Percentiles rank a stretch among this genome's conserved stretches.
Evolutionary conservation across 1,139 yeast genomes (phyloP).

Genomic region (Tardiomyces depauwii): DNA sequence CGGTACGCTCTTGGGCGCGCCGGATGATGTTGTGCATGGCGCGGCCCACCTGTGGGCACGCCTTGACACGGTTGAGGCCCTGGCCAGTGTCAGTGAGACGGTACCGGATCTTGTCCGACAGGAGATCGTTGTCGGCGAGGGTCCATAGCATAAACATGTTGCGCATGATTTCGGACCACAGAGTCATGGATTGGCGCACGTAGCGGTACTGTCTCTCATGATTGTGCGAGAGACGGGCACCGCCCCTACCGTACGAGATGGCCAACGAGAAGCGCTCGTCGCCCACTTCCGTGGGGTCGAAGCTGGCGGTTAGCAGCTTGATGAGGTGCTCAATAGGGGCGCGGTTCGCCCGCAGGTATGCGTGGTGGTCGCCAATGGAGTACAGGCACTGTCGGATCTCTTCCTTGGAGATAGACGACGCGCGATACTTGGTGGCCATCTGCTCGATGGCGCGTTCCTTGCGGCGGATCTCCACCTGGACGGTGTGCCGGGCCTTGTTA

Average conservation of each 20-base stretch:
- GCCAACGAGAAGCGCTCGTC: slow-evolving; percentile 38
- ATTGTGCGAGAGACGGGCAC: slow-evolving; percentile 58
- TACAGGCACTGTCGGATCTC: slow-evolving; percentile 55
- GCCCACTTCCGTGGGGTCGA: slow-evolving; percentile 29
- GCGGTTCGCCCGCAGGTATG: slow-evolving; percentile 57
- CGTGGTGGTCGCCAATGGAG: slow-evolving; percentile 64
- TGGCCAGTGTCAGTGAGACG: slow-evolving; percentile 63
- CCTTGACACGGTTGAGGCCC: slow-evolving; percentile 60
- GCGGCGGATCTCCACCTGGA: slow-evolving; percentile 44
- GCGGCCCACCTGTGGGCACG: slow-evolving; percentile 54
- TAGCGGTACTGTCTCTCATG: slow-evolving; percentile 60
- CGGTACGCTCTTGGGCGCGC: slow-evolving; percentile 49
- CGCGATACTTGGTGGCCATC: slow-evolving; percentile 35
- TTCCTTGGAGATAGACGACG: slow-evolving; percentile 29
- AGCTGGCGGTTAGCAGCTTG: slow-evolving; percentile 38
- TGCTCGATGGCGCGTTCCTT: slow-evolving; percentile 55
- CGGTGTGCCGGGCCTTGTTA: slow-evolving; percentile 38
- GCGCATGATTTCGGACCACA: slow-evolving; percentile 64
- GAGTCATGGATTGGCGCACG: slow-evolving; percentile 54
- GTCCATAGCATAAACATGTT: slow-evolving; percentile 67
- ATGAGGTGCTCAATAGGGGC: slow-evolving; percentile 53
- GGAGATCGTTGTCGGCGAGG: slow-evolving; percentile 56
- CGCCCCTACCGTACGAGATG: slow-evolving; percentile 49
- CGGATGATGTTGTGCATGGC: slow-evolving; percentile 55
- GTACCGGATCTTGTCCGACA: slow-evolving; percentile 35